phyloP scores from a whole-genome alignment of 2,329 filamentous ascomycete genomes.

The Daldinia eschscholtzii region DNA sequence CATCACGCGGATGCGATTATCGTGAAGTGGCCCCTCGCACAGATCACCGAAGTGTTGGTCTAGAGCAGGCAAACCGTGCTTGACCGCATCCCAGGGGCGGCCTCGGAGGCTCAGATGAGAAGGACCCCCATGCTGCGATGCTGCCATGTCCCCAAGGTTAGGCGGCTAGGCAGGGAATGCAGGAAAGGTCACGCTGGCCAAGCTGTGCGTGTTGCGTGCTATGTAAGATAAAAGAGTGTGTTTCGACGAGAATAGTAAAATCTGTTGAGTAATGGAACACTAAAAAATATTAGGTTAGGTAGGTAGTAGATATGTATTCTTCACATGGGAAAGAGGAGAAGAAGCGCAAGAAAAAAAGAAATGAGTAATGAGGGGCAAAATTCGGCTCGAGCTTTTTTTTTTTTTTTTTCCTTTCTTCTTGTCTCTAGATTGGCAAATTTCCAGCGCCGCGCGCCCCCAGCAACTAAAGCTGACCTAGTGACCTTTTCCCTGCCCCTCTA shows the following conservation, averaged over 20 bases:
- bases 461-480: conserved; percentile 11
- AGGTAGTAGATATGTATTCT: neutral
- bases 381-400: conserved; percentile 13
- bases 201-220: conserved; percentile 28
- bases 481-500: conserved; percentile 17
- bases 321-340: conserved; percentile 25
- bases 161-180: conserved; percentile 39
- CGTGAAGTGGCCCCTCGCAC: conserved; percentile 41
- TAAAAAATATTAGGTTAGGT: neutral
- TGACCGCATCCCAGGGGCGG: conserved; percentile 34
- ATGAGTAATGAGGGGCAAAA: conserved; percentile 34
- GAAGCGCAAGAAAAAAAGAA: conserved; percentile 22
- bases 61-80: conserved; percentile 26
- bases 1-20: conserved; percentile 32
- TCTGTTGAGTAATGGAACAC: conserved; percentile 17
- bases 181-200: conserved; percentile 31
- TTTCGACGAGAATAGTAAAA: conserved; percentile 27
- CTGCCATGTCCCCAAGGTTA: conserved; percentile 23
- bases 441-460: conserved; percentile 20
- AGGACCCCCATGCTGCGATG: conserved; percentile 10
- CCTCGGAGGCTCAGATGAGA: conserved; percentile 31
- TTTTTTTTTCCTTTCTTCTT: neutral
- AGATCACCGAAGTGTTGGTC: conserved; percentile 33
- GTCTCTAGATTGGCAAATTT: conserved; percentile 36
- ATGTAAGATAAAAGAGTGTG: conserved; percentile 22